phyloP scores from a whole-genome alignment of 1,284 basidiomycete species.

The Boletus calvinii region DNA sequence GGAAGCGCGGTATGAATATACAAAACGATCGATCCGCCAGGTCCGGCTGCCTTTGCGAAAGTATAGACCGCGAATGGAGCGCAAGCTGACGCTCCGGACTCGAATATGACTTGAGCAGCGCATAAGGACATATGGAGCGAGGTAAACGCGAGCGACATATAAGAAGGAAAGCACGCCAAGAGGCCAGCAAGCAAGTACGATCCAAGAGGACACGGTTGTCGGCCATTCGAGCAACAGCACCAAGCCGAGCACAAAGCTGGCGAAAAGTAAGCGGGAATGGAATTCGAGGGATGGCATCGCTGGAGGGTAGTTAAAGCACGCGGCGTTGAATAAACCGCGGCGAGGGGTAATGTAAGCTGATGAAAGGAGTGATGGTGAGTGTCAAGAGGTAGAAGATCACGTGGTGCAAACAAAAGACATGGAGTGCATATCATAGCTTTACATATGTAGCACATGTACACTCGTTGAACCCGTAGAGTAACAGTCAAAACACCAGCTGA shows the following conservation, averaged over 20 bases:
- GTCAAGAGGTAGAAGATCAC: conserved; percentile 5
- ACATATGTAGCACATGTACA: conserved; percentile 14
- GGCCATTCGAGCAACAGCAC: conserved; percentile 27
- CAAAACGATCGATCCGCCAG: conserved; percentile 64
- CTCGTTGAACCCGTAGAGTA: conserved; percentile 10
- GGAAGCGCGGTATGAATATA: conserved; percentile 53
- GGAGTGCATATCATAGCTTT: conserved; percentile 26
- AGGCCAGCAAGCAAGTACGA: conserved; percentile 31
- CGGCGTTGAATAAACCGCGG: background rate
- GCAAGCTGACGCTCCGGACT: conserved; percentile 67
- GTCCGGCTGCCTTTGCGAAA: conserved; percentile 53
- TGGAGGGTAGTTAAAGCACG: conserved; percentile 1
- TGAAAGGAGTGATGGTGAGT: conserved; percentile 1
- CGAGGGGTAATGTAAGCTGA: background rate
- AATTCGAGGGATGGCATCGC: conserved; percentile 13
- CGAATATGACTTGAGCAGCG: conserved; percentile 60
- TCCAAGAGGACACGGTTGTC: conserved; percentile 27
- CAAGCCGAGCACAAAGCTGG: conserved; percentile 13
- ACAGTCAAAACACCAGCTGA: conserved; percentile 72
- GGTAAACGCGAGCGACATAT: conserved; percentile 59
- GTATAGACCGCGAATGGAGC: conserved; percentile 74
- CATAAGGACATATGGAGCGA: conserved; percentile 61
- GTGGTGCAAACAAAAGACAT: conserved; percentile 15
- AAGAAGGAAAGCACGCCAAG: conserved; percentile 48
- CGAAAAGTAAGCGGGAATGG: conserved; percentile 14